Conservation (phyloP, 345 rosid genomes). For the Moricandia arvensis region DNA sequence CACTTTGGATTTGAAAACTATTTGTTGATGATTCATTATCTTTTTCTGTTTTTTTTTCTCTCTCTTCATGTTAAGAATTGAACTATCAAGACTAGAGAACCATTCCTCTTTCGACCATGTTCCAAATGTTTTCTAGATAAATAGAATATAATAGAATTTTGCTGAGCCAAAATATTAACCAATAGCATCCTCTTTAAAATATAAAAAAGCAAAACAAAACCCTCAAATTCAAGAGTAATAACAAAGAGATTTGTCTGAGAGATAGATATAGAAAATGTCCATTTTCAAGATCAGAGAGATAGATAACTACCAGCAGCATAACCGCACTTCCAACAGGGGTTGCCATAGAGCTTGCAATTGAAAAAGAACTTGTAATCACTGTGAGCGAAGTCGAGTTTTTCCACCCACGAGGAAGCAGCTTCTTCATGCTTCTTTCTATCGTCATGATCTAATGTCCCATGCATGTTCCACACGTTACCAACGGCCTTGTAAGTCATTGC, state of each 20-base stretch:
- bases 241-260: not conserved
- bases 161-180: not conserved
- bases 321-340: not conserved
- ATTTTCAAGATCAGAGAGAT: not conserved
- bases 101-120: not conserved
- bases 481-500: conserved; percentile 40
- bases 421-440: not conserved
- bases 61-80: not conserved
- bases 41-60: too few relatives aligned
- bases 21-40: too few relatives aligned
- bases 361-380: conserved; percentile 46
- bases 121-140: not conserved
- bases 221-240: not conserved
- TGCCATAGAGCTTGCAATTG: conserved; percentile 15
- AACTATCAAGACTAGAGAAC: not conserved
- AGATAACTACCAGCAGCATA: not conserved
- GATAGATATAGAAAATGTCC: not conserved
- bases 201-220: not conserved
- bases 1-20: too few relatives aligned
- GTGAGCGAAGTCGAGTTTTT: conserved; percentile 36
- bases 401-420: conserved; percentile 41
- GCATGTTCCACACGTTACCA: conserved; percentile 40
- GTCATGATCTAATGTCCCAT: conserved; percentile 24
- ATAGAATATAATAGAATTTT: not conserved
- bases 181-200: not conserved